A percentile compares a stretch with the other conserved stretches of the same genome.
These are phyloP conservation scores for Yarrowia deformans DNA, from an alignment of 805 yeast species.

Conservation along the genomic window DNA sequence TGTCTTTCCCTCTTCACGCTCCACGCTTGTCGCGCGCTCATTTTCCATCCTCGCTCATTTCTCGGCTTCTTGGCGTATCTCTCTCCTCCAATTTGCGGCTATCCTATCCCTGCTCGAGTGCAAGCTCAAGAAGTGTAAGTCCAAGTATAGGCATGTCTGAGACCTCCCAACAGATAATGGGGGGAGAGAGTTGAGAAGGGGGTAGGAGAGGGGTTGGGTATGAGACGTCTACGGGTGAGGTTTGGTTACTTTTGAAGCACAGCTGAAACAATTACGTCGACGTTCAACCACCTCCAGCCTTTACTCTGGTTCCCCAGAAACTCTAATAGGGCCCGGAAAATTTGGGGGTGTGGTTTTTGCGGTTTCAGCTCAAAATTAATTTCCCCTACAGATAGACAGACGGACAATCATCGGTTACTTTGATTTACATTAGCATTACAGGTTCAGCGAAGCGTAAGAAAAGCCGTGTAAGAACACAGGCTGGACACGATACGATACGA, in stretches of 20 bases:
- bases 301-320: neutral
- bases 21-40: neutral
- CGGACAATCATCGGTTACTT: too few species aligned
- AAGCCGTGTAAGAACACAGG: too few species aligned
- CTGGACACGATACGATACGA: too few species aligned
- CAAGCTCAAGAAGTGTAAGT: neutral
- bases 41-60: constrained; percentile 8
- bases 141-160: constrained; percentile 2
- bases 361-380: constrained; percentile 2
- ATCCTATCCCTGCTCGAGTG: constrained; percentile 5
- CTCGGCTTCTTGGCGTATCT: constrained; percentile 16
- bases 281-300: too few species aligned
- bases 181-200: neutral
- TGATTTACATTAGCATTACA: constrained; percentile 12
- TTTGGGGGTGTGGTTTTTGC: constrained; percentile 2
- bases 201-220: neutral
- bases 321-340: constrained; percentile 8
- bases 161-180: constrained; percentile 10
- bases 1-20: too few species aligned
- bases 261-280: too few species aligned
- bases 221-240: too few species aligned
- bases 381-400: neutral
- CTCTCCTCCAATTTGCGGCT: constrained; percentile 12
- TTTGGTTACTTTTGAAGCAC: too few species aligned
- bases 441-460: neutral